Conservation (phyloP, 495 filamentous ascomycete species). For the Aspergillus affinis region DNA sequence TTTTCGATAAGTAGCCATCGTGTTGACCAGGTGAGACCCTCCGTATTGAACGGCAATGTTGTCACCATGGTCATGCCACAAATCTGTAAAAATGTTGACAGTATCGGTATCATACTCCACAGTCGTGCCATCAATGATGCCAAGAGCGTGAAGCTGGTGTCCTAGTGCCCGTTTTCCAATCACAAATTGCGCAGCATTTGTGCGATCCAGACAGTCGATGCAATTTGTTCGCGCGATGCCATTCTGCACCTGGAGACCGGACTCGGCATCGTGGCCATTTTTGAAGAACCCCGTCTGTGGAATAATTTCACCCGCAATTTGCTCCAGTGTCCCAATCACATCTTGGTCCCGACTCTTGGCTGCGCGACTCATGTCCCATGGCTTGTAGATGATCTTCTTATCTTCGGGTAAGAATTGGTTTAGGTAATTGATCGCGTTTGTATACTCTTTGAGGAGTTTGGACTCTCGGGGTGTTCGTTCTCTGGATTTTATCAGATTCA, state of each 20-base stretch:
- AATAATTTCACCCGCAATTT: slow-evolving; percentile 83
- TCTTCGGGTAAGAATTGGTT: slow-evolving; percentile 88
- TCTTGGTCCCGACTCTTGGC: slow-evolving; percentile 94
- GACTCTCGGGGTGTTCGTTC: slow-evolving; percentile 92
- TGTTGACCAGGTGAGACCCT: slow-evolving; percentile 96
- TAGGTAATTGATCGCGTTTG: slow-evolving; percentile 83
- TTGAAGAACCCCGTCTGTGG: slow-evolving; percentile 89
- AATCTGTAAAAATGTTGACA: slow-evolving; percentile 92
- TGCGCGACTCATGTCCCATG: slow-evolving; percentile 97
- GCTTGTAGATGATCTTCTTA: slow-evolving; percentile 86
- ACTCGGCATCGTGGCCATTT: slow-evolving; percentile 71
- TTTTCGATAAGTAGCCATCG: slow-evolving; percentile 97
- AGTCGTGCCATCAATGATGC: slow-evolving; percentile 73
- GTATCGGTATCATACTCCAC: slow-evolving; percentile 94
- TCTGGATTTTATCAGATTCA: slow-evolving; percentile 91
- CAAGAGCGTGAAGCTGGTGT: slow-evolving; percentile 88
- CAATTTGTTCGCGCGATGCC: slow-evolving; percentile 95
- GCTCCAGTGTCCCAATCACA: slow-evolving; percentile 88
- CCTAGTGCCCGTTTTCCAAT: slow-evolving; percentile 95
- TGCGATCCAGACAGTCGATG: slow-evolving; percentile 95
- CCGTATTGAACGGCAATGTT: slow-evolving; percentile 98
- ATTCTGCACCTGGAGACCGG: slow-evolving; percentile 74
- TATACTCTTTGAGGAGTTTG: slow-evolving; percentile 84
- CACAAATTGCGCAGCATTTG: slow-evolving; percentile 96
- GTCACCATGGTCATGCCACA: slow-evolving; percentile 94